These are phyloP conservation scores for Podospora anserina DNA, from an alignment of 495 filamentous ascomycete genomes.

Conservation along the genomic window DNA sequence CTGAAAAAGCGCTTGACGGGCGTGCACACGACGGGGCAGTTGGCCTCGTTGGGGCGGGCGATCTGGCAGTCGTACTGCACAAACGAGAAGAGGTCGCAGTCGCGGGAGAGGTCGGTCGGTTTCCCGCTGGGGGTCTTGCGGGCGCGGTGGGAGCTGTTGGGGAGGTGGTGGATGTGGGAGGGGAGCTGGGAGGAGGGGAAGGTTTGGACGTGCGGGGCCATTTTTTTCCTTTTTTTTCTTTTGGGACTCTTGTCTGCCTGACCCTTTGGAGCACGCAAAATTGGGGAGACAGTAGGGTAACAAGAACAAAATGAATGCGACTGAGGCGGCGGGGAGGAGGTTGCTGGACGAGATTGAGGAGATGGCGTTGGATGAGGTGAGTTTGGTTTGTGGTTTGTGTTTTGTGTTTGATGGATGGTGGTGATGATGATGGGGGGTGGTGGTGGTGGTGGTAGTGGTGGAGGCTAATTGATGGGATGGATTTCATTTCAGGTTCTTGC, in stretches of 20 bases:
- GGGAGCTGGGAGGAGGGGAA: slow-evolving; percentile 56
- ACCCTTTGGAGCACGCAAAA: too few relatives aligned
- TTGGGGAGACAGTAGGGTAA: too few relatives aligned
- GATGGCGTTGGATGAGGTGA: slow-evolving; percentile 40
- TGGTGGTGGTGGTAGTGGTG: neutral
- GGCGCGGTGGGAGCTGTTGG: slow-evolving; percentile 36
- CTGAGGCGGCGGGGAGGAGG: slow-evolving; percentile 40
- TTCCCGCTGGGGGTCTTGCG: slow-evolving; percentile 48
- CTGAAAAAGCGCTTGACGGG: slow-evolving; percentile 76
- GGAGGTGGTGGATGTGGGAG: slow-evolving; percentile 45
- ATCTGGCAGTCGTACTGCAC: slow-evolving; percentile 79
- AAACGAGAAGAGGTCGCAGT: slow-evolving; percentile 72
- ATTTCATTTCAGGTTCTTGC: slow-evolving; percentile 33
- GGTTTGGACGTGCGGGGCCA: slow-evolving; percentile 58
- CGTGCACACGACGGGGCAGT: slow-evolving; percentile 64
- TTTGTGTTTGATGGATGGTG: neutral
- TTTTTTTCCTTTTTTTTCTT: slow-evolving; percentile 25
- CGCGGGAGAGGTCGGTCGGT: slow-evolving; percentile 55
- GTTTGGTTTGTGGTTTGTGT: neutral
- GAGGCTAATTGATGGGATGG: neutral
- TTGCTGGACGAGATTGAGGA: slow-evolving; percentile 52
- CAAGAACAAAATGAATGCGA: neutral
- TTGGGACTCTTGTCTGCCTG: neutral
- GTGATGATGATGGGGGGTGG: neutral
- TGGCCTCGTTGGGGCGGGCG: slow-evolving; percentile 47